Percentiles rank a stretch among this genome's conserved stretches.
phyloP scores from a whole-genome alignment of 2,329 filamentous ascomycete genomes.

The Aspergillus costaricaensis region DNA sequence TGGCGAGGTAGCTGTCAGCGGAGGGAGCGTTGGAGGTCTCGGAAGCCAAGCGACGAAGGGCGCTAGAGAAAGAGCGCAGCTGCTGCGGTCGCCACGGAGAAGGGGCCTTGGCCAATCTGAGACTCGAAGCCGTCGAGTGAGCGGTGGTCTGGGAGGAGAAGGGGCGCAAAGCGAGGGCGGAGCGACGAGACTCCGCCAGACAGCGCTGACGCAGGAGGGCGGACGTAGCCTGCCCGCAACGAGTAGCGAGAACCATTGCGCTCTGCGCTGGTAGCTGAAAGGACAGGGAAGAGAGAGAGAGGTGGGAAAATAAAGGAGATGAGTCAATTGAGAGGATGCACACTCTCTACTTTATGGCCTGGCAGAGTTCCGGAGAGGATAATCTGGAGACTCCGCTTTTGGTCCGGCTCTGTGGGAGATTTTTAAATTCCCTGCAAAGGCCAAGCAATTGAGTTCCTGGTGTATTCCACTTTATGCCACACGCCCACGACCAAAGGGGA shows the following conservation, averaged over 20 bases:
- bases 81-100: slow-evolving; percentile 44
- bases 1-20: slow-evolving; percentile 84
- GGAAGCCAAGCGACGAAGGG: slow-evolving; percentile 39
- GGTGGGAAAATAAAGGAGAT: slow-evolving; percentile 10
- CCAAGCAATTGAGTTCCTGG: slow-evolving; percentile 18
- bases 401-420: slow-evolving; percentile 6
- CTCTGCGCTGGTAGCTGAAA: slow-evolving; percentile 31
- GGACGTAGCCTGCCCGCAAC: slow-evolving; percentile 46
- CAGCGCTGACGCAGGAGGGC: slow-evolving; percentile 46
- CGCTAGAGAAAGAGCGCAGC: slow-evolving; percentile 46
- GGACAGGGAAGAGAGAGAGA: slow-evolving; percentile 9
- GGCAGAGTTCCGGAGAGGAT: slow-evolving; percentile 8
- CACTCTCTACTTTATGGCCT: slow-evolving; percentile 8
- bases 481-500: slow-evolving; percentile 20
- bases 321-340: slow-evolving; percentile 21
- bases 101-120: slow-evolving; percentile 42
- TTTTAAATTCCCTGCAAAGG: slow-evolving; percentile 8
- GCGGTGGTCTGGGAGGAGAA: slow-evolving; percentile 40
- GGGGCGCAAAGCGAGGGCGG: slow-evolving; percentile 39
- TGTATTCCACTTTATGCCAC: slow-evolving; percentile 27
- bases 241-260: slow-evolving; percentile 50
- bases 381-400: slow-evolving; percentile 11
- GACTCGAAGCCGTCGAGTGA: slow-evolving; percentile 33
- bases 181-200: slow-evolving; percentile 39
- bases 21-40: slow-evolving; percentile 71